phyloP scores from a whole-genome alignment of 306 rosid species.

The Neltuma alba region DNA sequence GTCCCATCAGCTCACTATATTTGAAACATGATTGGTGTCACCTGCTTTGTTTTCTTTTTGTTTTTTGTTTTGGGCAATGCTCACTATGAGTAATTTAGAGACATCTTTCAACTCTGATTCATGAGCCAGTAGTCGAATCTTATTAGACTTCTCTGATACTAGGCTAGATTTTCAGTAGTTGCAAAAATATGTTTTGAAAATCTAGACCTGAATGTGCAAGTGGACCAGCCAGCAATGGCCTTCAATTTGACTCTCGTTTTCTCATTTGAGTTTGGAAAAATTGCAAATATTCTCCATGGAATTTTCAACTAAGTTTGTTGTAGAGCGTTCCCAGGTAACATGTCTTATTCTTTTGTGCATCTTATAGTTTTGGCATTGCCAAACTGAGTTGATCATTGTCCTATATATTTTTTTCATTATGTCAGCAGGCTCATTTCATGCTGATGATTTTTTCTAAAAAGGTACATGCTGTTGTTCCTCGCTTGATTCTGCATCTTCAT shows the following conservation, averaged over 20 bases:
- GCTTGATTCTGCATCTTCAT: conserved; percentile 85
- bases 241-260: neutral
- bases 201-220: neutral
- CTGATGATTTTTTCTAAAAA: conserved; percentile 34
- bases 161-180: neutral
- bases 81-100: neutral
- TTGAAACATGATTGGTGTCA: conserved; percentile 1
- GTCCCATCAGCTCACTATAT: neutral
- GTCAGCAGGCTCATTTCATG: conserved; percentile 32
- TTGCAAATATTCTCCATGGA: neutral
- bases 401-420: conserved; percentile 23
- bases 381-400: conserved; percentile 21
- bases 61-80: neutral
- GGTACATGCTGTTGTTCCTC: conserved; percentile 89
- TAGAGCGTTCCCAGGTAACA: neutral
- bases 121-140: neutral
- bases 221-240: neutral
- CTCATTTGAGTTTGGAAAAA: neutral
- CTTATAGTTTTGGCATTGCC: conserved; percentile 1
- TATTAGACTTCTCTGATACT: neutral
- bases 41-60: neutral
- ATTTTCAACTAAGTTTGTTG: neutral
- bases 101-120: neutral
- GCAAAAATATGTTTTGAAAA: neutral
- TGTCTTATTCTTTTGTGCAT: conserved; percentile 16